These are phyloP conservation scores for Arbutus unedo DNA, from an alignment of 148 eudicot species.

Conservation along the genomic window DNA sequence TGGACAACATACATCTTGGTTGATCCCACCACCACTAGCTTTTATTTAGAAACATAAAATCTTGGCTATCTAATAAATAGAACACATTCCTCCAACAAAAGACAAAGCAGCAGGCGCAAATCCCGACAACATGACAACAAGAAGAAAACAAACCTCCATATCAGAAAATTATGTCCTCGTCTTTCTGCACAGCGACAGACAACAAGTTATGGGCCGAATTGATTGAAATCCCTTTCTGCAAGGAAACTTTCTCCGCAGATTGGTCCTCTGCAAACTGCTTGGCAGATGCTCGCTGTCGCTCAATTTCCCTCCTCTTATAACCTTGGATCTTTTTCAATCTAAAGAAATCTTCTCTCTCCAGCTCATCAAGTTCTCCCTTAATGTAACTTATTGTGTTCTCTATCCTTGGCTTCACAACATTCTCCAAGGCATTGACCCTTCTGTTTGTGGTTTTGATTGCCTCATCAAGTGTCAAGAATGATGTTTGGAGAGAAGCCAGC, in stretches of 20 bases:
- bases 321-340: constrained; percentile 92
- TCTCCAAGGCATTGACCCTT: constrained; percentile 83
- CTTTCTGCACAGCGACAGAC: constrained; percentile 8
- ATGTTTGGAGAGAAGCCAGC: constrained; percentile 83
- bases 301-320: constrained; percentile 73
- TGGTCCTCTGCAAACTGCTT: constrained; percentile 17
- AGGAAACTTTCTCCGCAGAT: neutral
- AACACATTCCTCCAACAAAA: neutral
- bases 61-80: neutral
- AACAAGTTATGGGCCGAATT: constrained; percentile 1
- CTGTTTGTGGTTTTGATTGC: constrained; percentile 91
- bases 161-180: constrained; percentile 13
- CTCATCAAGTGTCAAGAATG: constrained; percentile 85
- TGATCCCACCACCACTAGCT: no score
- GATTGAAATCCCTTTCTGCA: constrained; percentile 9
- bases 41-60: constrained; percentile 1
- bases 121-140: neutral
- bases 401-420: constrained; percentile 74
- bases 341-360: constrained; percentile 87
- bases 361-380: constrained; percentile 87
- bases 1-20: no score
- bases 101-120: neutral
- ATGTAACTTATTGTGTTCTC: constrained; percentile 81
- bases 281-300: constrained; percentile 52
- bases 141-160: neutral